phyloP scores from a whole-genome alignment of 768 basidiomycete species.

The Termitomyces sp. region DNA sequence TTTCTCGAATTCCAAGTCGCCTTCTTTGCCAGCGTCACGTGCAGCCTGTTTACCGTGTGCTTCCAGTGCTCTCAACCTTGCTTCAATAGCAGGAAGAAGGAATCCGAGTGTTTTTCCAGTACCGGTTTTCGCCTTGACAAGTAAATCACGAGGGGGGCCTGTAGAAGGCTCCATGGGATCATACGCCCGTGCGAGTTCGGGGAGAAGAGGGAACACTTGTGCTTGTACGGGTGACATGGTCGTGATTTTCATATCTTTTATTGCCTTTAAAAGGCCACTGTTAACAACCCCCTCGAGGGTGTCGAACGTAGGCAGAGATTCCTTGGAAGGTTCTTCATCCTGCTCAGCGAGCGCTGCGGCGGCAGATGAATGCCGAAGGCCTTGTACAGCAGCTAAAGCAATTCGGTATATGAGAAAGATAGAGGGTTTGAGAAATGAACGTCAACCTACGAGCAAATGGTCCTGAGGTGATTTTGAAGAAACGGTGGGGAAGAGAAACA shows the following conservation, averaged over 20 bases:
- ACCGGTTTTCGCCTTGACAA: conserved; percentile 86
- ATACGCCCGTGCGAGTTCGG: conserved; percentile 57
- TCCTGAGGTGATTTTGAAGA: conserved; percentile 15
- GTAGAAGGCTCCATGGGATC: conserved; percentile 23
- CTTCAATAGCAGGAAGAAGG: conserved; percentile 81
- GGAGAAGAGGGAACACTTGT: conserved; percentile 71
- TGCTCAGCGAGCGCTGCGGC: conserved; percentile 4
- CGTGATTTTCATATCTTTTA: conserved; percentile 63
- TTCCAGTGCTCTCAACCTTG: conserved; percentile 58
- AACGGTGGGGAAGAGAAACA: conserved; percentile 18
- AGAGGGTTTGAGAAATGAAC: not conserved
- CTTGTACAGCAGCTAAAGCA: not conserved
- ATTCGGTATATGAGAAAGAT: not conserved
- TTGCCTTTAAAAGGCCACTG: conserved; percentile 45
- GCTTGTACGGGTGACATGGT: conserved; percentile 82
- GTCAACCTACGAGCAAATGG: conserved; percentile 13
- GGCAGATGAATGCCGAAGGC: conserved; percentile 9
- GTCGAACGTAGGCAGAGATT: conserved; percentile 26
- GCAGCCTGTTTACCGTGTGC: conserved; percentile 34
- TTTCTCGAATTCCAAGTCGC: conserved; percentile 23
- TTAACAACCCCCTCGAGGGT: conserved; percentile 35
- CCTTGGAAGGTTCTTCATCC: conserved; percentile 4
- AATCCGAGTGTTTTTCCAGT: conserved; percentile 90
- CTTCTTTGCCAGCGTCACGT: conserved; percentile 34
- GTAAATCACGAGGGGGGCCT: conserved; percentile 52